These are phyloP conservation scores for Apiospora aurea DNA, from an alignment of 2,329 filamentous ascomycete species.

Conservation along the genomic window DNA sequence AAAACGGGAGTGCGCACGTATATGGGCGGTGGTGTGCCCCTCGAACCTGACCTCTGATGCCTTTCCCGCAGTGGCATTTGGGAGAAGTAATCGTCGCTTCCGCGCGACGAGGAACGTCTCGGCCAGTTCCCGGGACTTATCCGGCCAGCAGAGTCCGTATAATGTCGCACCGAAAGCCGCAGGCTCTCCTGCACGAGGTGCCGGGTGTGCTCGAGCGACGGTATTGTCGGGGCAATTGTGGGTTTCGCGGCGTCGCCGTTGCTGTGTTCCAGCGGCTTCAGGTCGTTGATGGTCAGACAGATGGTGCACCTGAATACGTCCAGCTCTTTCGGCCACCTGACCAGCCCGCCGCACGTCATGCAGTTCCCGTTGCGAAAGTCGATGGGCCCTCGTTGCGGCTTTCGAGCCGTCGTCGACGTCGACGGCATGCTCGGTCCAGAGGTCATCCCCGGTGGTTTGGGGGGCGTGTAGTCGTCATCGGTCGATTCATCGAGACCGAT, in stretches of 20 bases:
- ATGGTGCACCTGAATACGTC: conserved; percentile 82
- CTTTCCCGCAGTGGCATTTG: conserved; percentile 28
- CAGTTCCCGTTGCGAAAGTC: conserved; percentile 77
- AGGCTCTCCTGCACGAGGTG: conserved; percentile 54
- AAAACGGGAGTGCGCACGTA: conserved; percentile 42
- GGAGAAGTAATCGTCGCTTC: conserved; percentile 33
- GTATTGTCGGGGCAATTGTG: conserved; percentile 31
- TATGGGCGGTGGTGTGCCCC: conserved; percentile 33
- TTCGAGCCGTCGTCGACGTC: conserved; percentile 31
- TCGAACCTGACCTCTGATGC: conserved; percentile 31
- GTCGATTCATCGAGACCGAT: conserved; percentile 49
- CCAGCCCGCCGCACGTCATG: conserved; percentile 83
- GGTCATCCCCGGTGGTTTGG: conserved; percentile 33
- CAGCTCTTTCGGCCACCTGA: conserved; percentile 79
- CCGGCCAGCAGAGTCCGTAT: conserved; percentile 32
- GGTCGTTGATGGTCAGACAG: conserved; percentile 85
- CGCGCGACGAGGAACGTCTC: conserved; percentile 30
- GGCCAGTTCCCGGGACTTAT: conserved; percentile 28
- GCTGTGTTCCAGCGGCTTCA: conserved; percentile 53
- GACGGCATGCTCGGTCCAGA: conserved; percentile 40
- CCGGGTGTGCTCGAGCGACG: conserved; percentile 68
- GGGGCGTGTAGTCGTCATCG: conserved; percentile 51
- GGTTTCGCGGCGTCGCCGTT: conserved; percentile 12
- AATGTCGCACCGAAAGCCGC: conserved; percentile 45
- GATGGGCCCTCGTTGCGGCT: conserved; percentile 34